Conservation (phyloP, 371 early-diverging fungal genomes). For the Mortierella sp. region DNA sequence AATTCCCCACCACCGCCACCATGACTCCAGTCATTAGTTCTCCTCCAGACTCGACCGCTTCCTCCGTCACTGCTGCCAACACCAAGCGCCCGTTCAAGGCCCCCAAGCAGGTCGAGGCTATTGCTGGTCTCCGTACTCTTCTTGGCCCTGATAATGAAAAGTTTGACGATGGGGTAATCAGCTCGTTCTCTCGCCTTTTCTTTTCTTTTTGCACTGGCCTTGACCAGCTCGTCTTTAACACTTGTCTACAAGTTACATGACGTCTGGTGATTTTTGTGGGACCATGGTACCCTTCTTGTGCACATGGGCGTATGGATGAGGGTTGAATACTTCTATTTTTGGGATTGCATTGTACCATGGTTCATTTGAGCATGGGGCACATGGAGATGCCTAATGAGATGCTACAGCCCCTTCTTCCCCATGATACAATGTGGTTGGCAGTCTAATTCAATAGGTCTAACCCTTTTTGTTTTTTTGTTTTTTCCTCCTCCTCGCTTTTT, state of each 20-base stretch:
- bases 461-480: not conserved
- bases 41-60: conserved; percentile 12
- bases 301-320: too few relatives aligned
- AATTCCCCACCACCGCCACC: not conserved
- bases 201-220: too few relatives aligned
- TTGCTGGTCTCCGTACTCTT: conserved; percentile 43
- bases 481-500: conserved; percentile 2
- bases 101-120: conserved; percentile 50
- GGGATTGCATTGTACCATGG: not conserved
- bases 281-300: too few relatives aligned
- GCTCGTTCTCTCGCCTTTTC: not conserved
- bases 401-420: not conserved
- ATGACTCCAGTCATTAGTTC: not conserved
- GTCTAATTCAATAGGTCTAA: not conserved
- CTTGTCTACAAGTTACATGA: too few relatives aligned
- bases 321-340: conserved; percentile 8
- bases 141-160: conserved; percentile 50
- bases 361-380: not conserved
- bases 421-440: not conserved
- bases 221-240: too few relatives aligned
- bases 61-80: conserved; percentile 17
- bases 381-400: not conserved
- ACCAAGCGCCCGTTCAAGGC: conserved; percentile 49
- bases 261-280: too few relatives aligned
- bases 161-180: conserved; percentile 53